Base-by-base conservation (phyloP, 139 green algal species). In the Coelastrella sp. region DNA sequence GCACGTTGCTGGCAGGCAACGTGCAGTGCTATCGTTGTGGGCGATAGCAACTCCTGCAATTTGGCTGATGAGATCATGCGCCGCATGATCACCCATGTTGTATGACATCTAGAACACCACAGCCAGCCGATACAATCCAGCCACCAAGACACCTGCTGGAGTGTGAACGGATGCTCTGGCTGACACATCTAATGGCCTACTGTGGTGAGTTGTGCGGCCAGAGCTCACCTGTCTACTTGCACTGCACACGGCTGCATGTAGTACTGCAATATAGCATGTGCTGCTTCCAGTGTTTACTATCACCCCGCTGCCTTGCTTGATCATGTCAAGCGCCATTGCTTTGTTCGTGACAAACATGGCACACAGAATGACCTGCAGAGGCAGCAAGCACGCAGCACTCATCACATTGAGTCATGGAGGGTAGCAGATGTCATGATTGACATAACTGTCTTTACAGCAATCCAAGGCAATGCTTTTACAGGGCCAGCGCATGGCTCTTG, bases 251-350 rank as follows among this genome's bases (percentile, higher is more conserved):
- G 76, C 58, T 79, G 80, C 80, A 8, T 82, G 74, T 7, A 76
- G 71, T 19, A 86, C 17, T 4, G 60, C 47, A 7, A 76, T 4
- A 11, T 80, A 86, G 23, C 86, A 57, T 56, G 66, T 56, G 6
- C 22, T 22, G 76, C 76, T 86, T 23, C 86, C 86, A 56, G 86
- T 85, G 76, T 90, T 90, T 7, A 90, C 71, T 19, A 91, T 68
- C 0, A 73, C 7, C 2, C 87, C 87, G 22, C 56, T 91, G 47
- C 66, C 7, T 23, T 68, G 78, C 64, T 81, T 23, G 23, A 87
- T 73, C 87, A 91, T 87, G 66, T 73, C 17, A 0, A 78, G 77
- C 14, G 64, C 78, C 17, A 91, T 78, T 20, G 47, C 47, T n/a
- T 91, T 64, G 19, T 47, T 81, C 3, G 84, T 68, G 13, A 66